A percentile compares a stretch with the other conserved stretches of the same genome.
phyloP scores from a whole-genome alignment of 257 asterid genomes.

The Lavandula angustifolia region DNA sequence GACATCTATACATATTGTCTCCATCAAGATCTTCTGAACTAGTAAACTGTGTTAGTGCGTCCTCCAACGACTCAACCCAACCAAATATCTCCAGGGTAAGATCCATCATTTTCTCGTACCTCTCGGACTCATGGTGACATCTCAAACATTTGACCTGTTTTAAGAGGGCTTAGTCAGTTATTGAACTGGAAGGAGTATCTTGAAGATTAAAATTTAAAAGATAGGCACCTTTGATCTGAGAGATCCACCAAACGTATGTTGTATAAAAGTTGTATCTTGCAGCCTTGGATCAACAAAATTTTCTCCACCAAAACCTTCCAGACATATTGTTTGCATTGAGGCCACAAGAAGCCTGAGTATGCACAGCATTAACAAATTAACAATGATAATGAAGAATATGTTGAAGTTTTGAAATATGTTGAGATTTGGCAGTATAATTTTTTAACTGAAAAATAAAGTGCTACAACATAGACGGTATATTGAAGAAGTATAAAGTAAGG shows the following conservation, averaged over 20 bases:
- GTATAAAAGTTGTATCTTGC: constrained; percentile 86
- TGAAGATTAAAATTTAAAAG: not conserved
- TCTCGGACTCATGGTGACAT: constrained; percentile 73
- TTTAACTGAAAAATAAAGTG: not conserved
- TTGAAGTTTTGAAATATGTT: not conserved
- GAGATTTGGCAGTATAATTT: not conserved
- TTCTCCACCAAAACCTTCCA: constrained; percentile 85
- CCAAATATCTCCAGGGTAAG: constrained; percentile 83
- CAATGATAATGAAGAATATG: not conserved
- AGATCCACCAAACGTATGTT: constrained; percentile 77
- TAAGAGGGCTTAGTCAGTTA: constrained; percentile 17
- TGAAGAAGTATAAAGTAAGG: not conserved
- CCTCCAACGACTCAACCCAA: constrained; percentile 77
- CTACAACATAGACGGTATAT: not conserved
- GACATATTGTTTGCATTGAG: constrained; percentile 87
- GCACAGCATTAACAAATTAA: constrained; percentile 11
- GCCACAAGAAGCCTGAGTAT: constrained; percentile 72
- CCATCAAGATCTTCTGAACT: constrained; percentile 87
- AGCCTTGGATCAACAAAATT: constrained; percentile 58
- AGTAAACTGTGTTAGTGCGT: constrained; percentile 81
- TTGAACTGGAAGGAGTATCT: constrained; percentile 9
- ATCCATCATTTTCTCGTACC: constrained; percentile 80
- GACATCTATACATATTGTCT: constrained; percentile 83
- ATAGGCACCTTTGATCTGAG: constrained; percentile 75
- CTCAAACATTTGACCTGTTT: constrained; percentile 76